Evolutionary conservation across 495 filamentous ascomycete species (phyloP).

Genomic region (Neurospora sp.): DNA sequence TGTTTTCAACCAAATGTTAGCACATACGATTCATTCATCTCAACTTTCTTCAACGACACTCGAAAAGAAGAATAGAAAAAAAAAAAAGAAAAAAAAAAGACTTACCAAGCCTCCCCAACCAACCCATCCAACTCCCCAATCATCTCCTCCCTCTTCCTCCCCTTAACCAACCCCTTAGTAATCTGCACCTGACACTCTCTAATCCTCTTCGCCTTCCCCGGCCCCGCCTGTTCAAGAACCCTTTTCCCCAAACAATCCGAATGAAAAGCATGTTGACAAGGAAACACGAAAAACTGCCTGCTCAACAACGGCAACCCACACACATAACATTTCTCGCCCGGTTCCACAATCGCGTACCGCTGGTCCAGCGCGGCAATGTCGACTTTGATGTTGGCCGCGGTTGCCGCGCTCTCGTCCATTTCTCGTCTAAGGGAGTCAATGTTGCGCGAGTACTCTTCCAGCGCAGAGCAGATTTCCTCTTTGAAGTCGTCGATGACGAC

Average conservation of each 20-base stretch:
- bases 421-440: slow-evolving; percentile 86
- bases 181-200: slow-evolving; percentile 75
- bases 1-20: background rate
- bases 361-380: slow-evolving; percentile 78
- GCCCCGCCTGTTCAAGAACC: slow-evolving; percentile 63
- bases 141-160: slow-evolving; percentile 64
- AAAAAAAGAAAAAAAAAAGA: slow-evolving; percentile 1
- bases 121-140: slow-evolving; percentile 81
- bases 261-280: slow-evolving; percentile 96
- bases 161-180: slow-evolving; percentile 54
- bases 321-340: slow-evolving; percentile 84
- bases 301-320: slow-evolving; percentile 78
- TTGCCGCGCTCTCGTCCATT: slow-evolving; percentile 87
- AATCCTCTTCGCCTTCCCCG: slow-evolving; percentile 70
- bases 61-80: background rate
- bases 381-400: slow-evolving; percentile 76
- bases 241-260: slow-evolving; percentile 80
- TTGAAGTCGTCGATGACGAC: slow-evolving; percentile 99
- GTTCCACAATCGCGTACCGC: slow-evolving; percentile 92
- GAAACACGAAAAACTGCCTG: slow-evolving; percentile 94
- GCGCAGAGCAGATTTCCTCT: slow-evolving; percentile 86
- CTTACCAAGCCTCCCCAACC: slow-evolving; percentile 52
- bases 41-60: background rate
- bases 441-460: slow-evolving; percentile 82
- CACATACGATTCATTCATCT: background rate